Evolutionary conservation across 2,329 filamentous ascomycete genomes (phyloP).

Genomic region (Colletotrichum echinochloae): DNA sequence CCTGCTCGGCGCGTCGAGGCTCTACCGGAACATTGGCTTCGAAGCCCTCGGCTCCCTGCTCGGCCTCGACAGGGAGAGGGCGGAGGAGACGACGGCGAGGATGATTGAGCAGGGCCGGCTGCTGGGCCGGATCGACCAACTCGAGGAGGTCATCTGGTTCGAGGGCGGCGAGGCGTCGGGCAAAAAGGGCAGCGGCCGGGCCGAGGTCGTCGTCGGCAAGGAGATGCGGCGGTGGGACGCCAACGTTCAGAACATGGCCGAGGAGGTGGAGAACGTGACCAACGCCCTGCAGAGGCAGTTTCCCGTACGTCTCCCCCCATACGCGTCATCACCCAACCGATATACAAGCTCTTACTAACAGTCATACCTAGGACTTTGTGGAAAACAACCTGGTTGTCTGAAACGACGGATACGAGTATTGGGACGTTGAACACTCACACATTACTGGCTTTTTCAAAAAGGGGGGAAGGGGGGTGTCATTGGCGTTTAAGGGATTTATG

Average conservation of each 20-base stretch:
- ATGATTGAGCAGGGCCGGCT: slow-evolving; percentile 97
- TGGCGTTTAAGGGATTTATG: slow-evolving; percentile 34
- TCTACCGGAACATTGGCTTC: slow-evolving; percentile 83
- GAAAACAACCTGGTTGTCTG: slow-evolving; percentile 63
- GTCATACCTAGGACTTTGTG: slow-evolving; percentile 63
- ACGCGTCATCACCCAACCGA: background rate
- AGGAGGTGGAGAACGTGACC: slow-evolving; percentile 90
- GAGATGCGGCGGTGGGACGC: slow-evolving; percentile 89
- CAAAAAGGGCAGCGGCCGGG: slow-evolving; percentile 74
- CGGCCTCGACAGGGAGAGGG: slow-evolving; percentile 81
- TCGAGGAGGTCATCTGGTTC: slow-evolving; percentile 89
- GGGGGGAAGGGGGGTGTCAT: background rate
- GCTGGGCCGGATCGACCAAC: slow-evolving; percentile 92
- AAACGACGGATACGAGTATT: slow-evolving; percentile 5
- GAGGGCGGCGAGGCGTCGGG: slow-evolving; percentile 78
- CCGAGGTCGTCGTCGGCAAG: slow-evolving; percentile 72
- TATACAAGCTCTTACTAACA: background rate
- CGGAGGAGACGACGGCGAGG: slow-evolving; percentile 89
- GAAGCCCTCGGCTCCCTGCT: slow-evolving; percentile 82
- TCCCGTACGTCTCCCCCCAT: slow-evolving; percentile 63
- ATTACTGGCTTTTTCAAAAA: slow-evolving; percentile 28
- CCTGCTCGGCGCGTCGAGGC: slow-evolving; percentile 82
- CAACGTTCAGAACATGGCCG: slow-evolving; percentile 86
- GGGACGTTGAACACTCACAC: slow-evolving; percentile 1
- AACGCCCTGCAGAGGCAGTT: slow-evolving; percentile 84